Evolutionary conservation across 2,329 filamentous ascomycete species (phyloP).

Genomic region (Calycina marina): DNA sequence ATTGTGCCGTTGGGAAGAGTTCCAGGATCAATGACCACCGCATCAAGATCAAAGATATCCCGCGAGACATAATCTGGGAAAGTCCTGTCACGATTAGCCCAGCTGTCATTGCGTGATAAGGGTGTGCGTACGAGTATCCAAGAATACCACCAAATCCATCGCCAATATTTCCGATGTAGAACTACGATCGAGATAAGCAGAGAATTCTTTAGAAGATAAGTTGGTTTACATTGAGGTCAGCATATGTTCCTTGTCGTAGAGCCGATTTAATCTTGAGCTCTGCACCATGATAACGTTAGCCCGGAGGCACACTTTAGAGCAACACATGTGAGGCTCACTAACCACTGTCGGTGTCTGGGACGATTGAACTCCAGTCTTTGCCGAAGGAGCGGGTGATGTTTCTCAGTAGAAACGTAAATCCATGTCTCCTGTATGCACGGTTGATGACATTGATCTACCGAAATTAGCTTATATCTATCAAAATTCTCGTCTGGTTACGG

Average conservation of each 20-base stretch:
- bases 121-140: not conserved
- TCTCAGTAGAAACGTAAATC: not conserved
- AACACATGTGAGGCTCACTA: no score
- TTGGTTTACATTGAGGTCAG: not conserved
- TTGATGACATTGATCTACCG: not conserved
- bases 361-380: not conserved
- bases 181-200: no score
- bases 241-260: not conserved
- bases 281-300: no score
- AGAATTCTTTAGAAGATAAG: not conserved
- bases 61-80: not conserved
- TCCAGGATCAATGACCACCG: not conserved
- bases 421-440: not conserved
- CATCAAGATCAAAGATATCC: not conserved
- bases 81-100: no score
- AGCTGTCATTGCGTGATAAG: no score
- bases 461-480: no score
- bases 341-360: no score
- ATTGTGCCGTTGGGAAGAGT: conserved; percentile 1
- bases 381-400: not conserved
- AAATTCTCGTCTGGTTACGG: no score
- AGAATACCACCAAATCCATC: not conserved
- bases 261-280: not conserved
- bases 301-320: no score
- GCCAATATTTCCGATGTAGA: no score